Evolutionary conservation across 2,329 filamentous ascomycete genomes (phyloP).

Genomic region (Fusarium ramigenum): DNA sequence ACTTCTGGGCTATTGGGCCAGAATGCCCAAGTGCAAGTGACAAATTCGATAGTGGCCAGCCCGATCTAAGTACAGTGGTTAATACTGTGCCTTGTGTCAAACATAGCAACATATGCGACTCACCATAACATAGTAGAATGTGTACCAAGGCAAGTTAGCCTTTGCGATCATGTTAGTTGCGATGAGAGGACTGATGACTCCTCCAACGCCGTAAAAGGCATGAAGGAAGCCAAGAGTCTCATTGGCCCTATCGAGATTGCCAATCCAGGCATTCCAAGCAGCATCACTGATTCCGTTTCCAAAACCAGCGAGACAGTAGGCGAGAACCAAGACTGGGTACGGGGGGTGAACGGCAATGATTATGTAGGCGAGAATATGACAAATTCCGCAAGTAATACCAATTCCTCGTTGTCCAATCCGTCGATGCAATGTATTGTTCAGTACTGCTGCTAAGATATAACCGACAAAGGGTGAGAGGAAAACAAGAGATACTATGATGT

Average conservation of each 20-base stretch:
- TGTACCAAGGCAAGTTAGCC: constrained; percentile 70
- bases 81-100: constrained; percentile 52
- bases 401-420: constrained; percentile 59
- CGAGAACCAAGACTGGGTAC: constrained; percentile 71
- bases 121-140: constrained; percentile 81
- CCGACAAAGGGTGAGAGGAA: constrained; percentile 74
- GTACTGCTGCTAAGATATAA: constrained; percentile 68
- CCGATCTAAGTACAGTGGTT: constrained; percentile 16
- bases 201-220: constrained; percentile 74
- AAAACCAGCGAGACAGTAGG: constrained; percentile 73
- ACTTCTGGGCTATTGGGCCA: constrained; percentile 65
- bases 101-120: constrained; percentile 41
- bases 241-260: constrained; percentile 75
- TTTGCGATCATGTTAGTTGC: constrained; percentile 76
- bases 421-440: constrained; percentile 62
- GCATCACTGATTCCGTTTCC: constrained; percentile 73
- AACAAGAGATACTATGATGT: constrained; percentile 70
- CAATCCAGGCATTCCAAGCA: constrained; percentile 65
- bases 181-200: constrained; percentile 73
- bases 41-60: constrained; percentile 15
- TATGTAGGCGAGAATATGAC: constrained; percentile 72
- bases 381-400: constrained; percentile 65
- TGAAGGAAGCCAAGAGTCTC: constrained; percentile 76
- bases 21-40: constrained; percentile 63
- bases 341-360: constrained; percentile 72